Conservation (phyloP, 2,329 filamentous ascomycete genomes). For the Ophiobolus disseminans region DNA sequence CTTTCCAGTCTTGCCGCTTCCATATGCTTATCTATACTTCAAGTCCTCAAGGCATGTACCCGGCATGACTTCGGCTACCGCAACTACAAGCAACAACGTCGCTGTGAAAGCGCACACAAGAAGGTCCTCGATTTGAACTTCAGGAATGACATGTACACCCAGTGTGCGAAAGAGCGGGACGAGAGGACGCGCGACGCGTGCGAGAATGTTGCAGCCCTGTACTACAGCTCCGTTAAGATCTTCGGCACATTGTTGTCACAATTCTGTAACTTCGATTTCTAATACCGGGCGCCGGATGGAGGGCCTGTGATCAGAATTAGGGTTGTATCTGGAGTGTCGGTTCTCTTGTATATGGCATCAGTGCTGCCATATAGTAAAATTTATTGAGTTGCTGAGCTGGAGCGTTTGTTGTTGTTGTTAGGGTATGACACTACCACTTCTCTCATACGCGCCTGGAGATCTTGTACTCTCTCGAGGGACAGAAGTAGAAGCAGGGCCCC, state of each 20-base stretch:
- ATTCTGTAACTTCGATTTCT: no score
- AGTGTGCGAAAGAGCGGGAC: constrained; percentile 33
- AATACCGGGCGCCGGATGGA: not conserved
- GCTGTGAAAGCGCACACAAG: constrained; percentile 51
- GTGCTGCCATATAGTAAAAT: no score
- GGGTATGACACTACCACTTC: no score
- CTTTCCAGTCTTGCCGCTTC: not conserved
- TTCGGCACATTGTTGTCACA: not conserved
- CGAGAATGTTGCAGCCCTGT: constrained; percentile 6
- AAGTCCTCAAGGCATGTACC: constrained; percentile 41
- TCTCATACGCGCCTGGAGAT: no score
- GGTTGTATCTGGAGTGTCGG: no score
- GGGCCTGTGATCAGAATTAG: no score
- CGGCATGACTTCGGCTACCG: constrained; percentile 64
- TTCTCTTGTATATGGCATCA: no score
- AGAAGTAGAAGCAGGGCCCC: no score
- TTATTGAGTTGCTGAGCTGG: no score
- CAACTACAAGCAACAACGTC: constrained; percentile 60
- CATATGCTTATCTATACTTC: not conserved
- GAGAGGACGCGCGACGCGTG: constrained; percentile 31
- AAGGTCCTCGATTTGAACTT: constrained; percentile 1
- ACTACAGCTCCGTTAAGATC: not conserved
- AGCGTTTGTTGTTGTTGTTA: no score
- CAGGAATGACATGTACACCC: constrained; percentile 33
- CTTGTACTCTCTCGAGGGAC: no score